Evolutionary conservation across 108 stramenopile species (phyloP).

Genomic region (Epithemia pelagica): DNA sequence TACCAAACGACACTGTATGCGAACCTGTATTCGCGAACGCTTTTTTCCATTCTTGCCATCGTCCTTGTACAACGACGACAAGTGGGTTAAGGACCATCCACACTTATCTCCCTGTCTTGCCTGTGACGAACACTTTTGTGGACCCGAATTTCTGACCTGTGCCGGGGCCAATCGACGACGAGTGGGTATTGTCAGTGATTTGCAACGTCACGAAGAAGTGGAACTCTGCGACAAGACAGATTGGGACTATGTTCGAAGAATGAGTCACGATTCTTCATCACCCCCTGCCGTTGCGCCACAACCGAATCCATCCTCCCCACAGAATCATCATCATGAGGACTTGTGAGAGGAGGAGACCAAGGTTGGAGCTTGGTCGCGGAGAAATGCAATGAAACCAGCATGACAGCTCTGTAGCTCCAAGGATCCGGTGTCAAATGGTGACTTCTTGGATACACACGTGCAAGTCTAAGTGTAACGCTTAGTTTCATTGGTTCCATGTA

Average conservation of each 20-base stretch:
- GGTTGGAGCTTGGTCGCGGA: no score
- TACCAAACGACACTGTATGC: conserved; percentile 18
- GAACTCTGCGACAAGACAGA: conserved; percentile 10
- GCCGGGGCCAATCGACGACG: conserved; percentile 40
- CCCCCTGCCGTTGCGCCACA: no score
- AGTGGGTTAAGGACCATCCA: no score
- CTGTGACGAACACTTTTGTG: conserved; percentile 44
- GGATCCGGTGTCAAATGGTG: no score
- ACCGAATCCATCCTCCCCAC: no score
- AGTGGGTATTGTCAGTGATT: conserved; percentile 33
- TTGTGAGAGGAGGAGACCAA: no score
- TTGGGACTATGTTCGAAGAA: neutral
- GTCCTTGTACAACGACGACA: conserved; percentile 1
- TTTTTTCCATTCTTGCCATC: conserved; percentile 16
- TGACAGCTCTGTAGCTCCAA: no score
- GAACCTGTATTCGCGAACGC: conserved; percentile 20
- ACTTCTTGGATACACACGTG: no score
- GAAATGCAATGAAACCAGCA: no score
- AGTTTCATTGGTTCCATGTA: no score
- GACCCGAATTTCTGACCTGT: conserved; percentile 40
- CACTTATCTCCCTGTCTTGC: conserved; percentile 21
- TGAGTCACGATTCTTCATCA: neutral
- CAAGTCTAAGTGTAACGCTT: no score
- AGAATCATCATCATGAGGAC: no score
- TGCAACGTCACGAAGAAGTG: conserved; percentile 15